Evolutionary conservation across 164 flowering plant genomes (phyloP).

Genomic region (Stephania yunnanensis): DNA sequence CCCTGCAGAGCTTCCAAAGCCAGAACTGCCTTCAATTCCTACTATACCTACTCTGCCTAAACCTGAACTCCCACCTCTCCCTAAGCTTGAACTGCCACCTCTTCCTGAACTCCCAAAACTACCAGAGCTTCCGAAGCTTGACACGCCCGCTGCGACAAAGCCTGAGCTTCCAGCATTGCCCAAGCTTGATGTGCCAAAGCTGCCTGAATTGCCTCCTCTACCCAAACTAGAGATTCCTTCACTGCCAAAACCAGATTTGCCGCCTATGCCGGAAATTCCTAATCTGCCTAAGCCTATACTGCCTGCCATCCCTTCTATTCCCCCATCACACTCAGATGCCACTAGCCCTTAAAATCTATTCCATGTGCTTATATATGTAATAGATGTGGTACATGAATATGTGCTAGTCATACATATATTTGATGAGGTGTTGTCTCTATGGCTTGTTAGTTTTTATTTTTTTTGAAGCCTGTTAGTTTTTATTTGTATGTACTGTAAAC

Average conservation of each 20-base stretch:
- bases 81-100: conserved; percentile 21
- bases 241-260: not conserved
- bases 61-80: conserved; percentile 12
- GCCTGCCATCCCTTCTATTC: no score
- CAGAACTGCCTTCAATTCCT: not conserved
- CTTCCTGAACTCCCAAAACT: conserved; percentile 16
- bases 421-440: no score
- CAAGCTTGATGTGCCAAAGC: not conserved
- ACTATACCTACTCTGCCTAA: conserved; percentile 7
- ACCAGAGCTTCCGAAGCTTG: conserved; percentile 14
- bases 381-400: no score
- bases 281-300: no score
- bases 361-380: no score
- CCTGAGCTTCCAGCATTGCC: conserved; percentile 12
- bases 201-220: conserved; percentile 7
- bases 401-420: no score
- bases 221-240: conserved; percentile 7
- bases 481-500: no score
- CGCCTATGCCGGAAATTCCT: not conserved
- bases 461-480: no score
- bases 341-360: no score
- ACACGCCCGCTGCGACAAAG: conserved; percentile 11
- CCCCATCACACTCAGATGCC: no score
- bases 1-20: not conserved
- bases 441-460: no score